Evolutionary conservation across 805 yeast species (phyloP).

Genomic region (Lachancea dasiensis): DNA sequence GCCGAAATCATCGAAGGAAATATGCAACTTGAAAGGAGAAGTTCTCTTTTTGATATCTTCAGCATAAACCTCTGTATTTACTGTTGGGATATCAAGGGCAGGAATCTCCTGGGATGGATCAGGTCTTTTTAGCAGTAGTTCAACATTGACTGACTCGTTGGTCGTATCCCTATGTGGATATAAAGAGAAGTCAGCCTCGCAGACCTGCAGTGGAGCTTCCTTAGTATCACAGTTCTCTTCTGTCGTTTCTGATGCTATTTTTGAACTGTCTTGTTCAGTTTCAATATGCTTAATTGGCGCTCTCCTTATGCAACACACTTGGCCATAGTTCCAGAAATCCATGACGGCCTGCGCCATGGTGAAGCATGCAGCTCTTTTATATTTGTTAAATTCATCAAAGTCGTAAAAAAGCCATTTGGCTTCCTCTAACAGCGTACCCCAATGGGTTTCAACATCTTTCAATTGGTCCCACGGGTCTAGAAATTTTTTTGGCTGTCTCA

Average conservation of each 20-base stretch:
- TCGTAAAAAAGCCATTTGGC: conserved; percentile 81
- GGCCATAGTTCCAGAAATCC: conserved; percentile 78
- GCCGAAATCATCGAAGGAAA: conserved; percentile 30
- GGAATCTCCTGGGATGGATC: conserved; percentile 19
- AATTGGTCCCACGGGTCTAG: conserved; percentile 51
- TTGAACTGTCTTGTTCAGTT: conserved; percentile 17
- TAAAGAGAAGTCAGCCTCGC: not conserved
- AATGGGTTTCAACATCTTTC: conserved; percentile 45
- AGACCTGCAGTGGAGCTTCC: not conserved
- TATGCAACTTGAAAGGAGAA: conserved; percentile 32
- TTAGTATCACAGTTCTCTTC: conserved; percentile 1
- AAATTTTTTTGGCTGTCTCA: conserved; percentile 73
- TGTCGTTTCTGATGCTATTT: not conserved
- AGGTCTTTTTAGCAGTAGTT: conserved; percentile 30
- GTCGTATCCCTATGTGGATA: not conserved
- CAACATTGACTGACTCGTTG: conserved; percentile 34
- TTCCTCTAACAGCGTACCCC: conserved; percentile 72
- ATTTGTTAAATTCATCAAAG: conserved; percentile 62
- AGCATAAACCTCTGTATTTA: conserved; percentile 27
- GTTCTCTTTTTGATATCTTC: conserved; percentile 6
- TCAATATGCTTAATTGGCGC: conserved; percentile 31
- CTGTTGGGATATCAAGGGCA: conserved; percentile 24
- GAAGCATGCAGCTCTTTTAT: conserved; percentile 63
- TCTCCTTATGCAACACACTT: conserved; percentile 54
- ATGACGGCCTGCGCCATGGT: conserved; percentile 63